Evolutionary conservation across 2,329 filamentous ascomycete species (phyloP).

Genomic region (Alternaria infectoria): DNA sequence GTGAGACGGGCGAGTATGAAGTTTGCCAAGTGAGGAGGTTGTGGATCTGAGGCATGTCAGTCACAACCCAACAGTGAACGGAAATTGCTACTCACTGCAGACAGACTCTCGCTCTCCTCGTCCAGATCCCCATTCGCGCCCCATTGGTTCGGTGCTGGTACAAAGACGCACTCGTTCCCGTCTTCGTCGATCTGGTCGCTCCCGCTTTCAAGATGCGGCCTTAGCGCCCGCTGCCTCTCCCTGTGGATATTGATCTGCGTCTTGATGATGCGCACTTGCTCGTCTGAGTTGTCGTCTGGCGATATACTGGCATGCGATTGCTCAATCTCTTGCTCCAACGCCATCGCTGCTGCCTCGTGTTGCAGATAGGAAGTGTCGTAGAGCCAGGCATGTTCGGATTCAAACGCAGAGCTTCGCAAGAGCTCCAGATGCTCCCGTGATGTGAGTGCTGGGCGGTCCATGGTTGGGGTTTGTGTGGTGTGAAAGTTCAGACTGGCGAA

Average conservation of each 20-base stretch:
- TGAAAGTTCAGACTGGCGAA: background rate
- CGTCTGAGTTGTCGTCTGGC: conserved; percentile 46
- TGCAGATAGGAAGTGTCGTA: conserved; percentile 47
- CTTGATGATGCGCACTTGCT: conserved; percentile 42
- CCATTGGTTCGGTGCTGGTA: conserved; percentile 48
- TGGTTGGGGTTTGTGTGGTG: conserved; percentile 19
- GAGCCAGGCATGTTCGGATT: conserved; percentile 47
- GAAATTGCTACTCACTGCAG: conserved; percentile 34
- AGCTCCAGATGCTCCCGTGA: conserved; percentile 42
- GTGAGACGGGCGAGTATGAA: conserved; percentile 42
- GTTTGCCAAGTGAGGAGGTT: conserved; percentile 47
- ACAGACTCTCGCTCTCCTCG: conserved; percentile 46
- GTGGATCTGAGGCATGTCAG: conserved; percentile 36
- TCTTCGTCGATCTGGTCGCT: conserved; percentile 45
- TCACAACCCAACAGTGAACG: background rate
- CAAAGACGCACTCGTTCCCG: conserved; percentile 46
- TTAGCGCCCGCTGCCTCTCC: conserved; percentile 42
- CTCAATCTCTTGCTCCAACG: conserved; percentile 43
- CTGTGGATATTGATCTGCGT: conserved; percentile 46
- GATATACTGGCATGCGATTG: conserved; percentile 41
- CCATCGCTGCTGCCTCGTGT: conserved; percentile 43
- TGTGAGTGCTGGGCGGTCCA: conserved; percentile 34
- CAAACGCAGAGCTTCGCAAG: conserved; percentile 46
- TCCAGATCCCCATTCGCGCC: conserved; percentile 47
- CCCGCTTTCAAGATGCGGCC: conserved; percentile 46